These are phyloP conservation scores for Kwoniella heveanensis DNA, from an alignment of 768 basidiomycete genomes.

Conservation along the genomic window DNA sequence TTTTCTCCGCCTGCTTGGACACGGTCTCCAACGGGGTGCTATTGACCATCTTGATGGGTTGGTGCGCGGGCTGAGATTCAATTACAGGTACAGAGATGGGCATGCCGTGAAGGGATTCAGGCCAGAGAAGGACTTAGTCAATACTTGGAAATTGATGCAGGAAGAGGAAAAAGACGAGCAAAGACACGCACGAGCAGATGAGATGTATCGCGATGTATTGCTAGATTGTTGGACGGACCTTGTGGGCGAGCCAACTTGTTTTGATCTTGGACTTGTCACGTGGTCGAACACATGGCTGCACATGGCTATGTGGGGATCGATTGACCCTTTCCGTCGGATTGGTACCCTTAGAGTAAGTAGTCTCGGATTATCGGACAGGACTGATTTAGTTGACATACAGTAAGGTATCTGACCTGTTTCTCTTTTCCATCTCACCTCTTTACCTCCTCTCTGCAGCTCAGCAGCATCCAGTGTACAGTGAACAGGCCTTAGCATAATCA, in stretches of 20 bases:
- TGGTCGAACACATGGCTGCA: no score
- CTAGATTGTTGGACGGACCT: neutral
- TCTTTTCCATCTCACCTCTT: conserved; percentile 3
- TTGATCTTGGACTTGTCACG: conserved; percentile 5
- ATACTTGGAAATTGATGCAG: neutral
- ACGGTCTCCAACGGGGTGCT: neutral
- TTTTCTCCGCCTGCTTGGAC: conserved; percentile 1
- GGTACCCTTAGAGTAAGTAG: no score
- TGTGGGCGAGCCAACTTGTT: neutral
- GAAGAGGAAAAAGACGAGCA: neutral
- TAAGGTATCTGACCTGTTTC: no score
- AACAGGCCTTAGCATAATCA: no score
- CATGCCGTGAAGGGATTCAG: neutral
- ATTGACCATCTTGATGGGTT: conserved; percentile 29
- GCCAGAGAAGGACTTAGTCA: neutral
- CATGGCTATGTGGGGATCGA: no score
- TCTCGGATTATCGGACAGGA: no score
- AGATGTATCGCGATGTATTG: no score
- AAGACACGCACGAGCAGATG: no score
- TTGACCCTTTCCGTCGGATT: no score
- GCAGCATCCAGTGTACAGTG: no score
- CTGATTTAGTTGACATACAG: no score
- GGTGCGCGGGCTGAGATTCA: conserved; percentile 10
- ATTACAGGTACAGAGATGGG: conserved; percentile 7
- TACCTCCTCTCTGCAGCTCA: no score